These are phyloP conservation scores for Pseudogymnoascus sp. DNA, from an alignment of 2,329 filamentous ascomycete species.

Conservation along the genomic window DNA sequence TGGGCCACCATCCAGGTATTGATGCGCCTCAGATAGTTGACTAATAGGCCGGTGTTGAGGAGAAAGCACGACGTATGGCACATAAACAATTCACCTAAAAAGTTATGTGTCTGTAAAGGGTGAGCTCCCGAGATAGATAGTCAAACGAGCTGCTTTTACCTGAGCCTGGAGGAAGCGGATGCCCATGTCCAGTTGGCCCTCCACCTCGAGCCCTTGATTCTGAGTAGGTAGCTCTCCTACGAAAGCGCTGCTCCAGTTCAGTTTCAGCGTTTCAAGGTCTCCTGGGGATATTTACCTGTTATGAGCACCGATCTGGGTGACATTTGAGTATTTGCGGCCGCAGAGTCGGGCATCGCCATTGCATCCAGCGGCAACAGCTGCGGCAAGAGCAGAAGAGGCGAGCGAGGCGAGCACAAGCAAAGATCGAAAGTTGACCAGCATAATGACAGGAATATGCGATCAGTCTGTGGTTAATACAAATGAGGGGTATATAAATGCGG, in stretches of 20 bases:
- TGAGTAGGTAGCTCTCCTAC: conserved; percentile 26
- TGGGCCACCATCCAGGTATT: conserved; percentile 54
- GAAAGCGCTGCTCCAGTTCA: conserved; percentile 31
- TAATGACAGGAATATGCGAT: not conserved
- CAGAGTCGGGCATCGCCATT: conserved; percentile 77
- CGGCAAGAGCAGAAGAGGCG: conserved; percentile 21
- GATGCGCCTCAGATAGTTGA: conserved; percentile 47
- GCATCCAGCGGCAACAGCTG: conserved; percentile 40
- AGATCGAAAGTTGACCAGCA: not conserved
- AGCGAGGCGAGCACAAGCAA: not conserved
- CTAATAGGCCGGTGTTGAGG: conserved; percentile 51
- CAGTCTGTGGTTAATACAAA: not conserved
- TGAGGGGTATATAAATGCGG: not conserved
- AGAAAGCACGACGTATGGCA: conserved; percentile 56
- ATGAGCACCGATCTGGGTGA: conserved; percentile 68
- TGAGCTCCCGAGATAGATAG: conserved; percentile 40
- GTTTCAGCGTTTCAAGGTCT: conserved; percentile 32
- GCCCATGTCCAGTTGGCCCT: conserved; percentile 51
- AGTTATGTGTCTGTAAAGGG: not conserved
- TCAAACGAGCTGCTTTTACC: conserved; percentile 42
- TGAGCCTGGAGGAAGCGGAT: conserved; percentile 60
- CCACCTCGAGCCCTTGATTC: conserved; percentile 55
- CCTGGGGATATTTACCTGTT: conserved; percentile 55
- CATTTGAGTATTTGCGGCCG: conserved; percentile 61
- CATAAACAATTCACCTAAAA: conserved; percentile 33